Evolutionary conservation across 2,329 filamentous ascomycete species (phyloP).

Genomic region (Clonostachys solani): DNA sequence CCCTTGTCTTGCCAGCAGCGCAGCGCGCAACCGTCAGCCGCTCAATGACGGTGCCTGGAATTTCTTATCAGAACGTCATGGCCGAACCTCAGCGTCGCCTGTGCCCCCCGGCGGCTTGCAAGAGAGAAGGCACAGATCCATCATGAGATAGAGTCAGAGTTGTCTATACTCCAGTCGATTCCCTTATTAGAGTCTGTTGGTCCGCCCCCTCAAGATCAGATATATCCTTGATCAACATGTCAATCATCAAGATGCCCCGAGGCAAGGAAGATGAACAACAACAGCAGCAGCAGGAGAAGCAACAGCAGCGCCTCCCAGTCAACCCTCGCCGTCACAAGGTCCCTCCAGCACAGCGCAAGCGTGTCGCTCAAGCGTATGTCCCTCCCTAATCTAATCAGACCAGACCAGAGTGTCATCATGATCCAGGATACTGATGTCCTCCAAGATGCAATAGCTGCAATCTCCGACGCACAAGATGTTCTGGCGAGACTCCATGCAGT

Average conservation of each 20-base stretch:
- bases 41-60: too few species aligned
- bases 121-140: neutral
- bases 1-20: too few species aligned
- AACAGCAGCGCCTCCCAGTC: conserved; percentile 36
- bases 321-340: conserved; percentile 46
- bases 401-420: neutral
- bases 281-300: conserved; percentile 11
- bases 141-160: neutral
- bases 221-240: too few species aligned
- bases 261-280: conserved; percentile 15
- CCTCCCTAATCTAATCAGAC: too few species aligned
- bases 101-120: too few species aligned
- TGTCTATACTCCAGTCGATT: too few species aligned
- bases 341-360: conserved; percentile 38
- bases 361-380: conserved; percentile 44
- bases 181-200: too few species aligned
- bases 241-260: neutral
- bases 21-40: too few species aligned
- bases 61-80: too few species aligned
- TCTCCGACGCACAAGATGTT: conserved; percentile 46
- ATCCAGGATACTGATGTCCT: neutral
- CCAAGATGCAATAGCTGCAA: conserved; percentile 49
- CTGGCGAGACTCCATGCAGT: conserved; percentile 40
- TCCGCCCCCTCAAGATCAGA: too few species aligned
- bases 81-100: too few species aligned